Base-by-base conservation (phyloP, 2,329 filamentous ascomycete species). In the Fusarium sp. region DNA sequence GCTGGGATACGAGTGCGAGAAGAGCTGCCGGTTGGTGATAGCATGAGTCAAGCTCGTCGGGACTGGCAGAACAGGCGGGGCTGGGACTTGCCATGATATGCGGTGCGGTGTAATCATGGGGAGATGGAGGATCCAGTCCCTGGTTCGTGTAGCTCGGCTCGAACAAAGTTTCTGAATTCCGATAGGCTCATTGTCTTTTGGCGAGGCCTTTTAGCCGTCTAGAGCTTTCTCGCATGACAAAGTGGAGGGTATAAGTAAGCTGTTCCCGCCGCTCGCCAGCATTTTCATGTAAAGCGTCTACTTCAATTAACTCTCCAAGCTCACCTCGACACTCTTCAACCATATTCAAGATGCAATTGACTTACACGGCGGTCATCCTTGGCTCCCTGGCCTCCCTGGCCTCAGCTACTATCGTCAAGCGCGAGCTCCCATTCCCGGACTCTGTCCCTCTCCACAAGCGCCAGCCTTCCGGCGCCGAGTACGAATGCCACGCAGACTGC, bases 401-500 rank as follows among this genome's bases (percentile, higher is more conserved):
- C 60, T 64, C 70, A 6, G 78, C 74, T 53, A 42, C 51, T 14
- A 57, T 64, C 14, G 58, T 64, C 14, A 62, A 65, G 36, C 56
- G 68, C 27, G 75, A 68, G 44, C 78, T 79, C 71, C 68, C 77
- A 60, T 81, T 79, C 71, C 80, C 77, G 17, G 79, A 74, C 44
- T 59, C 68, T 17, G 78, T 81, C 35, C 76, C 77, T n/a, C 73
- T 86, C n/a, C 66, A 81, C 61, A 83, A 81, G 73, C 84, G 85
- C n/a, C 85, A 86, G 74, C 83, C 82, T 6, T 69, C 68, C 2
- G 79, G 75, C 2, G 81, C 85, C 6, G 70, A 79, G 8, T 87
- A 84, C 74, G 79, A 87, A 46, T 89, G 87, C 78, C 86, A 88
- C 71, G 82, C 84, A 72, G 84, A 84, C 77, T 88, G 86, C 79